These are phyloP conservation scores for Raphanus raphanistrum DNA, from an alignment of 345 rosid species.

Conservation along the genomic window DNA sequence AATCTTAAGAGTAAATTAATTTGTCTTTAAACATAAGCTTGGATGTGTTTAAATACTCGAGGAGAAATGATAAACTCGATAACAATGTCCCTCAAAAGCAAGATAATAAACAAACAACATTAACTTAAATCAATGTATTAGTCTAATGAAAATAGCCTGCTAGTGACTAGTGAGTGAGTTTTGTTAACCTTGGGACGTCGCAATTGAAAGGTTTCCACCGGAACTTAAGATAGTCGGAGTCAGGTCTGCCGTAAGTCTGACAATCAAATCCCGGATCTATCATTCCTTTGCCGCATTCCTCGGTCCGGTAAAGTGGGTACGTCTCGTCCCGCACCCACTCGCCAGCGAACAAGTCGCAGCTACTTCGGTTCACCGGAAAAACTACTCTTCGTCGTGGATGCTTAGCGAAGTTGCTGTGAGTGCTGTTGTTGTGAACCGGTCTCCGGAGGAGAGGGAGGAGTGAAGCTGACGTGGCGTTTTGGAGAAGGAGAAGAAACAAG, in stretches of 20 bases:
- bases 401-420: conserved; percentile 30
- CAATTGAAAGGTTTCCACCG: conserved; percentile 88
- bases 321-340: conserved; percentile 73
- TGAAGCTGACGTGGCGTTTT: conserved; percentile 16
- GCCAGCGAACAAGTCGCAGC: conserved; percentile 60
- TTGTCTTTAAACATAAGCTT: neutral
- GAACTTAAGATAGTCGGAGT: conserved; percentile 77
- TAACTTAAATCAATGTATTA: neutral
- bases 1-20: neutral
- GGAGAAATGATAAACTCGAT: neutral
- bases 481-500: conserved; percentile 27
- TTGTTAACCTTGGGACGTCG: conserved; percentile 72
- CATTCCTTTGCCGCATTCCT: conserved; percentile 55
- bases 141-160: neutral
- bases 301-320: conserved; percentile 65
- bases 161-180: conserved; percentile 6
- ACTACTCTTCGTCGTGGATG: conserved; percentile 24
- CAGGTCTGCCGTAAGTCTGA: conserved; percentile 82
- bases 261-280: conserved; percentile 84
- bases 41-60: neutral
- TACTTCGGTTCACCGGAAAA: conserved; percentile 34
- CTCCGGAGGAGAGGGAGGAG: conserved; percentile 16
- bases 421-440: neutral
- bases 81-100: conserved; percentile 13
- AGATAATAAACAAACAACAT: neutral